Evolutionary conservation across 106 monocot species (phyloP).

Genomic region (Narthecium ossifragum): DNA sequence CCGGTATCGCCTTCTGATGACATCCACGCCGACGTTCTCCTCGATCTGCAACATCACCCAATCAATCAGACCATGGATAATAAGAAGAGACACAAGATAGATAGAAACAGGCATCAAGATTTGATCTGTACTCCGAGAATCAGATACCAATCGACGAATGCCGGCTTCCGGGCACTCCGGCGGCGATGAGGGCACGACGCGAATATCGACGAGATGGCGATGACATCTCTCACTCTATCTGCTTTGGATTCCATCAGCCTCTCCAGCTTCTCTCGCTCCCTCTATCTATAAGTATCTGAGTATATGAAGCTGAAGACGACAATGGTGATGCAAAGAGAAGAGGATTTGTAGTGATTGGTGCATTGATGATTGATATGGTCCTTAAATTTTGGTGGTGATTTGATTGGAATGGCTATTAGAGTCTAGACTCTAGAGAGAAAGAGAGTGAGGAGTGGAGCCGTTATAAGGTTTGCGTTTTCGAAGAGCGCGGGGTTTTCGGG

Average conservation of each 20-base stretch:
- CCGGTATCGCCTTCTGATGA: constrained; percentile 39
- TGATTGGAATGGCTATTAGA: neutral
- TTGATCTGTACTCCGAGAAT: constrained; percentile 34
- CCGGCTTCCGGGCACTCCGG: constrained; percentile 7
- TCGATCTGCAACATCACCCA: constrained; percentile 17
- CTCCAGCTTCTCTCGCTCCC: neutral
- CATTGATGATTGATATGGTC: neutral
- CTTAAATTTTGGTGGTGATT: neutral
- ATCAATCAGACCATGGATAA: neutral
- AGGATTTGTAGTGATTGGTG: neutral
- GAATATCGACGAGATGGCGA: constrained; percentile 32
- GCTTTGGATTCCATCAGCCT: constrained; percentile 25
- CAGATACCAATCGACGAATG: constrained; percentile 81
- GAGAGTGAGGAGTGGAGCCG: neutral
- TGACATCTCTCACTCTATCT: constrained; percentile 34
- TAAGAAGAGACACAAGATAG: neutral
- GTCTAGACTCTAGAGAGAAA: neutral
- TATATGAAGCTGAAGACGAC: no score
- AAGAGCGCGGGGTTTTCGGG: constrained; percentile 19
- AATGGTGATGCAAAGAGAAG: no score
- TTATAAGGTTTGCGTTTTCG: neutral
- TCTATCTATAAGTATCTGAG: neutral
- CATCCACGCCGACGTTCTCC: constrained; percentile 26
- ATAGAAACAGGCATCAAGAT: neutral
- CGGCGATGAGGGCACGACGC: constrained; percentile 39